Evolutionary conservation across 2,329 filamentous ascomycete genomes (phyloP), one percentile per base, ranked within the genome.

Genomic region (Falciphora oryzae): DNA sequence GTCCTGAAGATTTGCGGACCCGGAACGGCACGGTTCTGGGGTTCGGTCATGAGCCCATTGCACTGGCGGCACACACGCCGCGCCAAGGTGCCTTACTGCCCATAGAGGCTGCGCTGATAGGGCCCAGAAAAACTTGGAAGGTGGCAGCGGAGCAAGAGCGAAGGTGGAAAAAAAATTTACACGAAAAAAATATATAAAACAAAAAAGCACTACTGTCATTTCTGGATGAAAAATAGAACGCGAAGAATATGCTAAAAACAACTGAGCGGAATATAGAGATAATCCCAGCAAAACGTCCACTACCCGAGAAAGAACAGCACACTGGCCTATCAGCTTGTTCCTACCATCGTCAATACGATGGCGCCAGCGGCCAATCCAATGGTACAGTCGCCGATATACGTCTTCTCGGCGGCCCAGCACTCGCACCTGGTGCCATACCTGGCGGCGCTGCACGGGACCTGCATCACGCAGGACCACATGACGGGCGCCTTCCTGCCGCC

Each of bases 401-500:
- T 80, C 68, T 85, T 83, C 73, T 74, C 77, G 31, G 74, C 78
- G 3, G 71, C 70, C 10, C 72, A 76, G 50, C 83, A 88, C 69
- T 70, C 75, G 32, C 80, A 83, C 69, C 78, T 88, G 28, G 77
- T 85, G 29, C 79, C 81, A 22, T 83, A 84, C 69, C 78, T 89
- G 25, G 85, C 84, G 50, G 79, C 80, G 60, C 78, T 89, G 29
- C 86, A 88, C 68, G 81, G 79, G 65, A 79, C 80, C 18, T 87
- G 85, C 74, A 85, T 89, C 71, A 82, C 81, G 5, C 76, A 80
- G 66, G 85, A 86, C 74, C 77, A 80, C 70, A 83, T 81, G 67
- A 79, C 85, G 50, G 83, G 83, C 31, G 83, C 80, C 5, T 89
- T 88, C 71, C 76, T 86, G 18, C 83, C 84, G n/a, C 85, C 86